Base-by-base conservation (phyloP, 2,329 filamentous ascomycete species). In the Cordyceps militaris region DNA sequence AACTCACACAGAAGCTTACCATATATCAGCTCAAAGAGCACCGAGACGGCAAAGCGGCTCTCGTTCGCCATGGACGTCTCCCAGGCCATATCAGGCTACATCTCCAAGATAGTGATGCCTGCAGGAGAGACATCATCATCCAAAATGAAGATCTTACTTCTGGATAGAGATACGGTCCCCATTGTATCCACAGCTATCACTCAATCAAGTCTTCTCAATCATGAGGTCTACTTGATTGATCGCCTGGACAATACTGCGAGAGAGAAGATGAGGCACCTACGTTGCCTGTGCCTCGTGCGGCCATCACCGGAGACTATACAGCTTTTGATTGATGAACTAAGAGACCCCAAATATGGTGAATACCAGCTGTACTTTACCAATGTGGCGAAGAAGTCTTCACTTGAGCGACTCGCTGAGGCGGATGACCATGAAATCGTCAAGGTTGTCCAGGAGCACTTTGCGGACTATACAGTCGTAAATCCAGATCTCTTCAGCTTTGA, bases 311-410 rank as follows among this genome's bases (percentile, higher is more conserved):
- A 95, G 64, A 95, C 93, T 5, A 91, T 97, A 68, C 92, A 99
- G 69, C 84, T 89, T 61, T 82, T 99, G 55, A 93, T 99, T 64
- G 94, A 99, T 68, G 94, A 99, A 76, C 81, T 99, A 57, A 84
- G 94, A 60, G 93, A 97, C 51, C 95, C 94, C 4, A 97, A 92
- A 70, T 99, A 99, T 66, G 93, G 94, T 63, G 94, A 99, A 75
- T 99, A 99, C 74, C 85, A 96, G 68, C 82, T 99, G 58, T 97
- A 95, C 73, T 96, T 99, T 72, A 97, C 91, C 78, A 99, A 99
- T 71, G 88, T 99, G 59, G 87, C 94, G 68, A 96, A 95, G 73
- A 99, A 99, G 74, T 97, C 94, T 2, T 89, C 93, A 0, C 79
- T 99, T 24, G 94, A 99, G 71, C 84, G 94, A 44, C 78, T 99